Evolutionary conservation across 2,329 filamentous ascomycete species (phyloP), one percentile per base, ranked within the genome.

Genomic region (Penicillium occitanis): DNA sequence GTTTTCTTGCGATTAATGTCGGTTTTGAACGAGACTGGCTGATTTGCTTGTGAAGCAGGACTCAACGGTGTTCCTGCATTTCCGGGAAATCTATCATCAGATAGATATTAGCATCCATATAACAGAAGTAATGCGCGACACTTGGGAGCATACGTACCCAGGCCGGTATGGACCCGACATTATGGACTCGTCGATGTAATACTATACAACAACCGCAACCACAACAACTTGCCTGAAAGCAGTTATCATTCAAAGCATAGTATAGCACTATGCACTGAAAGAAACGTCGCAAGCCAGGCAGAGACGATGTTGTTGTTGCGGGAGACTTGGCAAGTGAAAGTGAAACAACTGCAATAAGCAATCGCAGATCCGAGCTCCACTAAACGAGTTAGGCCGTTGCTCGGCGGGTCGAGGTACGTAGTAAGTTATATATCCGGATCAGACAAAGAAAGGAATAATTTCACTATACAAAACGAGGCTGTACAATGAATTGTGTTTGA

Each of bases 1-100:
- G 93, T 97, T 81, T 96, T 96, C 65, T 88, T 86, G 68, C 94
- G 89, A 79, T 91, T 94, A 59, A 97, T 89, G 76, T 97, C 96
- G 61, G 92, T 87, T 76, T 91, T 90, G 80, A 93, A 97, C 30
- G 84, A 86, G 33, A 85, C 78, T 30, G 83, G 80, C 63, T 82
- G 82, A 44, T 74, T 76, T 44, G 74, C 70, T 44, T 70, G 65
- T 25, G 71, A 70, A 50, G 68, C 70, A 10, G 73, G 73, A 5
- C 74, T 73, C 14, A 76, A 68, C 8, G 74, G 74, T 65, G 70
- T 76, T 28, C 44, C 60, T 30, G 48, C 59, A 48, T 65, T 65
- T 44, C 66, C 64, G 57, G 66, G 59, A 63, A 59, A 68, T 59
- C 65, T 65, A 22, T 42, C 28, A 46, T 35, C 11, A 22, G 44